These are phyloP conservation scores for Alopecurus myosuroides DNA, from an alignment of 176 grass and related monocot species.

Conservation along the genomic window DNA sequence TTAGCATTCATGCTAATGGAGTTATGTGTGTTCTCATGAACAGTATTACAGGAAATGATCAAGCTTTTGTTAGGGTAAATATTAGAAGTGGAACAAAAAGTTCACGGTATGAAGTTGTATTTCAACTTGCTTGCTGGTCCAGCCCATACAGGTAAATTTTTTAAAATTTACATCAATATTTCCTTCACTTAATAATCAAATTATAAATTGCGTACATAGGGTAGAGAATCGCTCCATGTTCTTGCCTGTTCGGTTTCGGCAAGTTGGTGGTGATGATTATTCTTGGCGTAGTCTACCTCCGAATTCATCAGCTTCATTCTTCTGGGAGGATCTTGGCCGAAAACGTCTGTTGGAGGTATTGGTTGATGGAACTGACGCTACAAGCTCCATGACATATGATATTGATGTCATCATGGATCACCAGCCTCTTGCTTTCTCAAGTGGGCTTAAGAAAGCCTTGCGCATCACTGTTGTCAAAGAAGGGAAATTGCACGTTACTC, in stretches of 20 bases:
- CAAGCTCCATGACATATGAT: constrained; percentile 59
- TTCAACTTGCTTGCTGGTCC: constrained; percentile 68
- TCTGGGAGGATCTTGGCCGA: constrained; percentile 92
- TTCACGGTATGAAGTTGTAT: constrained; percentile 84
- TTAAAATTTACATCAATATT: neutral
- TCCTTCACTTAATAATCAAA: neutral
- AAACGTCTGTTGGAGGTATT: constrained; percentile 69
- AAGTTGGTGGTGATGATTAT: constrained; percentile 69
- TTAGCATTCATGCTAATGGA: constrained; percentile 88
- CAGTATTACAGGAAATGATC: constrained; percentile 53
- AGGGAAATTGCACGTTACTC: constrained; percentile 62
- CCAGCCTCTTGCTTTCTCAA: constrained; percentile 50
- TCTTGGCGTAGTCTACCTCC: constrained; percentile 78
- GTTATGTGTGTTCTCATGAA: constrained; percentile 80
- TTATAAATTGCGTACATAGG: constrained; percentile 43
- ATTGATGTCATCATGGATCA: constrained; percentile 79
- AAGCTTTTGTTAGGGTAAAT: constrained; percentile 73
- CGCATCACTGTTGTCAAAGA: constrained; percentile 73
- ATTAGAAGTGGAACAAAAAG: constrained; percentile 82
- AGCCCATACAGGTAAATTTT: constrained; percentile 85
- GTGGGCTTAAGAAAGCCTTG: constrained; percentile 59
- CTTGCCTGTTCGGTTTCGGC: constrained; percentile 79
- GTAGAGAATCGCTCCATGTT: constrained; percentile 98
- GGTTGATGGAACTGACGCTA: constrained; percentile 71
- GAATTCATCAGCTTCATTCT: constrained; percentile 85